Evolutionary conservation across 768 basidiomycete genomes (phyloP), one percentile per base, ranked within the genome.

Genomic region (Pulveroboletus sp.): DNA sequence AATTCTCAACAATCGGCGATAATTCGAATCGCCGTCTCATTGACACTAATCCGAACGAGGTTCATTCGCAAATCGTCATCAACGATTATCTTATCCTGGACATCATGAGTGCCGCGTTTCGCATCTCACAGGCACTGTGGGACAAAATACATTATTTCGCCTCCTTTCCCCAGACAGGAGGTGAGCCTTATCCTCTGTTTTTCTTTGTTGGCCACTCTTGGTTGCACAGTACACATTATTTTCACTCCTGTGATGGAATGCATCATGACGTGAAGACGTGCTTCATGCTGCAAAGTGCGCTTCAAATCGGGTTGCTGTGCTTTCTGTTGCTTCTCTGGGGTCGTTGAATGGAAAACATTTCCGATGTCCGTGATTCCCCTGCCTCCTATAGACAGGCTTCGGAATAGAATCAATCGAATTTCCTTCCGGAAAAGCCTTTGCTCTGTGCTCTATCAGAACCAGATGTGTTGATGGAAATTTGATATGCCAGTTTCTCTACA

Each of bases 121-220:
- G 84, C 43, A 94, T 94, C 55, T 78, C 85, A 14, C 73, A 83
- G 50, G 74, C 81, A 8, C 73, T 93, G 55, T 93, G 92, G 91
- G 89, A 93, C 71, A 85, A 80, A 69, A 90, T 94, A 52, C 87
- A 88, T 70, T 88, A 93, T 60, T 93, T 89, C 62, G 88, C 90
- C 0, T 87, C 86, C 2, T 93, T 93, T 69, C 90, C 90, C 3
- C 94, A 94, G 71, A 95, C 93, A 0, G 90, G 92, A 43, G 89
- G 89, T 89, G 24, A 54, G 82, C 70, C 42, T 12, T 11, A 11
- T 26, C 24, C 17, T 8, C 23, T 10, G 2, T 35, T 35, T 10
- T n/a, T n/a, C n/a, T n/a, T n/a, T n/a, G n/a, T n/a, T n/a, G n/a
- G n/a, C n/a, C n/a, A n/a, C n/a, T n/a, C n/a, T n/a, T n/a, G n/a